These are phyloP conservation scores for Vachellia collinsii DNA, from an alignment of 306 rosid genomes.

Conservation along the genomic window DNA sequence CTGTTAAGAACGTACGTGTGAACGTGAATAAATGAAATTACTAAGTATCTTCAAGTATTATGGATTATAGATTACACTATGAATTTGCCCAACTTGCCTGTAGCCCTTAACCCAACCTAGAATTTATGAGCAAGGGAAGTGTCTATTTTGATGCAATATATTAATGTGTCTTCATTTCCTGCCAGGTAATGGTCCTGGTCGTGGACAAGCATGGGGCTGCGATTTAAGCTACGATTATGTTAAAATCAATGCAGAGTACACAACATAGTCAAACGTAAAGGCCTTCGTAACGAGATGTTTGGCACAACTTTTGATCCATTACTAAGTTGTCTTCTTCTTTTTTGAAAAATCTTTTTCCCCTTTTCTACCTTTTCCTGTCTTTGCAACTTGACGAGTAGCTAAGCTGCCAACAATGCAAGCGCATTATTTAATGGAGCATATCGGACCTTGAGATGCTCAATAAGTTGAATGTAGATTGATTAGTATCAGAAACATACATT, in stretches of 20 bases:
- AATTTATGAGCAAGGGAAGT: constrained; percentile 5
- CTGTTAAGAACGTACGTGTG: neutral
- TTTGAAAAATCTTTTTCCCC: no score
- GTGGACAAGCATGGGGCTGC: constrained; percentile 94
- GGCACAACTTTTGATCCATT: neutral
- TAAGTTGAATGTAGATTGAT: neutral
- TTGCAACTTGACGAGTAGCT: neutral
- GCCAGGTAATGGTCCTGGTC: constrained; percentile 76
- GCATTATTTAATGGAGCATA: neutral
- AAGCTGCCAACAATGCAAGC: neutral
- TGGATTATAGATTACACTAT: no score
- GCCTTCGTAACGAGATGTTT: neutral
- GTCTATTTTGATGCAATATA: neutral
- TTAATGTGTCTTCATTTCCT: neutral
- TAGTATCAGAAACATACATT: neutral
- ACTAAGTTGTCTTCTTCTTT: neutral
- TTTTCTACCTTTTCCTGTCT: neutral
- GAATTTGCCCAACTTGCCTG: no score
- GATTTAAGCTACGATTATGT: constrained; percentile 78
- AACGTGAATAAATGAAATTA: neutral
- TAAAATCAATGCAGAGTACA: constrained; percentile 88
- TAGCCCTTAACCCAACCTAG: neutral
- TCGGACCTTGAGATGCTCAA: neutral
- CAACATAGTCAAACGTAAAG: neutral
- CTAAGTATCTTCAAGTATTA: neutral